Evolutionary conservation across 305 asterid genomes (phyloP).

Genomic region (Fraxinus angustifolia): DNA sequence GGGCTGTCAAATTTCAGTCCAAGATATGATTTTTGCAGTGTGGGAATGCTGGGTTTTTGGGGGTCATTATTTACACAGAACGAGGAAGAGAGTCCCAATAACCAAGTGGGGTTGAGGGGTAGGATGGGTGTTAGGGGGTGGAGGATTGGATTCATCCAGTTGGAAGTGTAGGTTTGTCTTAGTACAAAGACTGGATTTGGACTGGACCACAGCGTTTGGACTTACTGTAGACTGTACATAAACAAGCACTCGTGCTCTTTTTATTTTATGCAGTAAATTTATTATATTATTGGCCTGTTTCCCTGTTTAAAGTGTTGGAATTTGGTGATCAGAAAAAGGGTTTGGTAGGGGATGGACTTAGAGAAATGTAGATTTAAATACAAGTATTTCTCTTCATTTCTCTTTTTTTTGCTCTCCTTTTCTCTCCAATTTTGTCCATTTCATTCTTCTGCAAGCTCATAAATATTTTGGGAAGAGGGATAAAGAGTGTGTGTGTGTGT

Average conservation of each 20-base stretch:
- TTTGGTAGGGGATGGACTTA: slow-evolving; percentile 17
- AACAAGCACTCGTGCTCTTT: slow-evolving; percentile 19
- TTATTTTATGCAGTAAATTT: background rate
- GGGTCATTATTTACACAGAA: slow-evolving; percentile 48
- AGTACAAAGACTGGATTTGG: slow-evolving; percentile 20
- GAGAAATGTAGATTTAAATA: slow-evolving; percentile 31
- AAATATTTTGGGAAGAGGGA: slow-evolving; percentile 18
- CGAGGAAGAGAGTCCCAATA: slow-evolving; percentile 68
- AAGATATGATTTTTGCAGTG: slow-evolving; percentile 43
- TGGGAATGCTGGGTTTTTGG: slow-evolving; percentile 72
- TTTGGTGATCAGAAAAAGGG: slow-evolving; percentile 27
- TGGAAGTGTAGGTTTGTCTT: slow-evolving; percentile 33
- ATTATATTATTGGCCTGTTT: background rate
- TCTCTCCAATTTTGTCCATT: slow-evolving; percentile 2
- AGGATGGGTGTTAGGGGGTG: background rate
- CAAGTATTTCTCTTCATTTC: slow-evolving; percentile 21
- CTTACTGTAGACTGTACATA: background rate
- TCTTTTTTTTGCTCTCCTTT: slow-evolving; percentile 30
- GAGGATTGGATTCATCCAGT: background rate
- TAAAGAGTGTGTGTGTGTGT: background rate
- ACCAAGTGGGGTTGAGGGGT: slow-evolving; percentile 39
- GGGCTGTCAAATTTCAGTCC: background rate
- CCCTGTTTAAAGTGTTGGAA: slow-evolving; percentile 24
- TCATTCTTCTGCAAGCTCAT: slow-evolving; percentile 15
- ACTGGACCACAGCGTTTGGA: slow-evolving; percentile 26